These are phyloP conservation scores for Aphelidium insulamus DNA, from an alignment of 371 early-diverging fungal genomes.

Conservation along the genomic window DNA sequence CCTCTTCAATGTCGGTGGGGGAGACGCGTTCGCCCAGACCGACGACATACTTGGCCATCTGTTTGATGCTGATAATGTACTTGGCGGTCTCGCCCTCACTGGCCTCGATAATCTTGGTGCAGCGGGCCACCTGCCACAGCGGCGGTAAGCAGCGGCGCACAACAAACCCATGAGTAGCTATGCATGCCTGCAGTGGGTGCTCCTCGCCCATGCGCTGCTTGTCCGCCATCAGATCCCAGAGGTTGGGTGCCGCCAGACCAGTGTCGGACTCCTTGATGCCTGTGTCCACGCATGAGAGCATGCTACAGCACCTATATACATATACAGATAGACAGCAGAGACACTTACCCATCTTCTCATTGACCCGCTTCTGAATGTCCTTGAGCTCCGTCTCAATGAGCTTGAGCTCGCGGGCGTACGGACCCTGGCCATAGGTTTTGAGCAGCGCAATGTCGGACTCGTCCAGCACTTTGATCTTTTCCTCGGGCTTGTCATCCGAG, in stretches of 20 bases:
- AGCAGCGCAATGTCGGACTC: constrained; percentile 90
- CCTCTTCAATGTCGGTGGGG: constrained; percentile 96
- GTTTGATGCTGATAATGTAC: constrained; percentile 97
- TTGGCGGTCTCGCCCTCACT: constrained; percentile 51
- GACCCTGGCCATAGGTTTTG: constrained; percentile 87
- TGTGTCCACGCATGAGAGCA: constrained; percentile 4
- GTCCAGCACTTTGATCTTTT: constrained; percentile 41
- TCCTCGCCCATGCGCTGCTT: constrained; percentile 89
- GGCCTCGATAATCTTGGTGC: constrained; percentile 88
- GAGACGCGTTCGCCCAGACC: constrained; percentile 88
- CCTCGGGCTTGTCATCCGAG: background rate
- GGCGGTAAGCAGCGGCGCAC: too few species aligned
- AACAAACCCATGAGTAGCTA: too few species aligned
- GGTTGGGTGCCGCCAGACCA: constrained; percentile 94
- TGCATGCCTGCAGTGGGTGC: constrained; percentile 91
- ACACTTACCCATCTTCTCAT: constrained; percentile 73
- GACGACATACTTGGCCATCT: constrained; percentile 99
- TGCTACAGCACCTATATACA: background rate
- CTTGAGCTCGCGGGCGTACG: constrained; percentile 82
- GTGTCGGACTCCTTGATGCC: constrained; percentile 98
- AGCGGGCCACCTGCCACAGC: constrained; percentile 77
- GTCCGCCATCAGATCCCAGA: constrained; percentile 98
- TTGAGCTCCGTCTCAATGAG: constrained; percentile 76
- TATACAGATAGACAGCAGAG: background rate
- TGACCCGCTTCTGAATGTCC: constrained; percentile 85